These are phyloP conservation scores for Salix suchowensis DNA, from an alignment of 345 rosid species.

Conservation along the genomic window DNA sequence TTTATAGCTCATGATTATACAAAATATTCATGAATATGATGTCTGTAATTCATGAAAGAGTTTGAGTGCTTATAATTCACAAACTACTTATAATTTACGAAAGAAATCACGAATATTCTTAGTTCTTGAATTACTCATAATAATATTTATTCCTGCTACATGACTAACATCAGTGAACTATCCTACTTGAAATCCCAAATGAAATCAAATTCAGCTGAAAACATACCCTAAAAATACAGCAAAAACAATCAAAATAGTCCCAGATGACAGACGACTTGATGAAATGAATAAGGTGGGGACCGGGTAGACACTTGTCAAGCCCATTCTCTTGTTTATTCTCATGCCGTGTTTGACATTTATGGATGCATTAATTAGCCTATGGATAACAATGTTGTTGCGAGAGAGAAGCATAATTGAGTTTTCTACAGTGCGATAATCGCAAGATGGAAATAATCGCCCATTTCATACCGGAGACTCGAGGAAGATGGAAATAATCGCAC, in stretches of 20 bases:
- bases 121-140: too few relatives aligned
- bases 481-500: background rate
- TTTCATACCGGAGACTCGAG: background rate
- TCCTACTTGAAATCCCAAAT: too few relatives aligned
- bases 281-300: background rate
- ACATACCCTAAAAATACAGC: background rate
- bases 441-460: background rate
- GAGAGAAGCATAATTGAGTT: background rate
- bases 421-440: background rate
- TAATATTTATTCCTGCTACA: too few relatives aligned
- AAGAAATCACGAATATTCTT: too few relatives aligned
- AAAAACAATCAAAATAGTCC: background rate
- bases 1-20: too few relatives aligned
- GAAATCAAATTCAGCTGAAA: background rate
- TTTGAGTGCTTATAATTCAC: too few relatives aligned
- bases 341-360: conserved; percentile 2
- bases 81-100: too few relatives aligned
- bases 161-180: background rate
- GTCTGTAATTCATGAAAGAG: too few relatives aligned
- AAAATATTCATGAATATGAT: too few relatives aligned
- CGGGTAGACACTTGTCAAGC: background rate
- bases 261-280: conserved; percentile 5
- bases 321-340: background rate
- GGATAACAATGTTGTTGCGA: background rate
- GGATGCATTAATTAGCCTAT: background rate